phyloP scores from a whole-genome alignment of 2,329 filamentous ascomycete species.

The Helotiales sp. region DNA sequence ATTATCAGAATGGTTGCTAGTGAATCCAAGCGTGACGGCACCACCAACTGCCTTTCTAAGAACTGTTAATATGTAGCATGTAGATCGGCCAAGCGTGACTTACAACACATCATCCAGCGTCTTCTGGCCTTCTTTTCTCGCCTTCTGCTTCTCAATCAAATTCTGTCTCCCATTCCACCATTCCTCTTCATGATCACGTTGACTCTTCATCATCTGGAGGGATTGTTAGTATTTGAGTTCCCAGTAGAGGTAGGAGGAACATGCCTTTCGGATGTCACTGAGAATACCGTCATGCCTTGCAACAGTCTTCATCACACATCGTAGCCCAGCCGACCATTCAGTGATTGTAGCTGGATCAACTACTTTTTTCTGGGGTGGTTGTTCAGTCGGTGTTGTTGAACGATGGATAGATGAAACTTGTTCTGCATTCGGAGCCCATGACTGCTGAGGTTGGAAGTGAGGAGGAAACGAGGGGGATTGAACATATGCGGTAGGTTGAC shows the following conservation, averaged over 20 bases:
- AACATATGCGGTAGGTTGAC: constrained; percentile 17
- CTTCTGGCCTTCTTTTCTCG: constrained; percentile 56
- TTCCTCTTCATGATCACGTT: constrained; percentile 65
- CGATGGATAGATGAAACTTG: constrained; percentile 3
- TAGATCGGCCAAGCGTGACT: constrained; percentile 34
- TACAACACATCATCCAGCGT: constrained; percentile 60
- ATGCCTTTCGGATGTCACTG: constrained; percentile 48
- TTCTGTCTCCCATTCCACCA: constrained; percentile 61
- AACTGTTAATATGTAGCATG: constrained; percentile 22
- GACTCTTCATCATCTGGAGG: constrained; percentile 62
- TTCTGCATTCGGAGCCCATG: constrained; percentile 8
- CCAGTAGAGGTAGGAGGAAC: constrained; percentile 8
- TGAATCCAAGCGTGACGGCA: constrained; percentile 41
- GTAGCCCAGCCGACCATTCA: constrained; percentile 56
- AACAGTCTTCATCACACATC: constrained; percentile 55
- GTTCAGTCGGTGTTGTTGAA: constrained; percentile 21
- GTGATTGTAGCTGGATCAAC: constrained; percentile 53
- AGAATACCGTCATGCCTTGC: constrained; percentile 51
- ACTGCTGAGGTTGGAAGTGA: constrained; percentile 11
- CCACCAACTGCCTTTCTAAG: constrained; percentile 52
- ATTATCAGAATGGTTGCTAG: constrained; percentile 44
- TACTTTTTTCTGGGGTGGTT: constrained; percentile 23
- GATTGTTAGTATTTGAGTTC: constrained; percentile 13
- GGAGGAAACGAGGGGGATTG: constrained; percentile 11
- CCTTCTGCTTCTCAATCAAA: constrained; percentile 56